Conservation (phyloP, 2,329 filamentous ascomycete species). For the Trichoderma koningiopsis region DNA sequence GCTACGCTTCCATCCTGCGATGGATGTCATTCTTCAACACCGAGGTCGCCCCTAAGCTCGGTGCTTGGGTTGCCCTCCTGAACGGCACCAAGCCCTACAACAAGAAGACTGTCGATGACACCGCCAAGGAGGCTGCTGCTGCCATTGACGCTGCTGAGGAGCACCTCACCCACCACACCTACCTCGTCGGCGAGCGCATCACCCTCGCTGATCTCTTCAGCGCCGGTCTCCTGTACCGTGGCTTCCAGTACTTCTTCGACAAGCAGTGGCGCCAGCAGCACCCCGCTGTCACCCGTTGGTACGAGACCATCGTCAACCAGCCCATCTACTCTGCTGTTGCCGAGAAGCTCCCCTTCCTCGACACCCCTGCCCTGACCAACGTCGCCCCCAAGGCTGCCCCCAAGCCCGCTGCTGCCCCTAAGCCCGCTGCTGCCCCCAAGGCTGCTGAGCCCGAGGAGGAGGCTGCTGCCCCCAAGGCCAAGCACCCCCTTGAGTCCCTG, state of each 20-base stretch:
- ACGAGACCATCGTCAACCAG: constrained; percentile 90
- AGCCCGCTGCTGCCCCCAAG: constrained; percentile 41
- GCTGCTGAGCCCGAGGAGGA: constrained; percentile 38
- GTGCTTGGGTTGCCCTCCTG: constrained; percentile 84
- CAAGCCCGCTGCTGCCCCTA: constrained; percentile 71
- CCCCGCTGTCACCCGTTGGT: constrained; percentile 92
- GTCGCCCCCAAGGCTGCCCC: constrained; percentile 71
- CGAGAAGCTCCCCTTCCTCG: constrained; percentile 74
- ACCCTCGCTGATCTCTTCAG: constrained; percentile 93
- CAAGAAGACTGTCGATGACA: constrained; percentile 93
- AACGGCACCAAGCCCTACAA: constrained; percentile 84
- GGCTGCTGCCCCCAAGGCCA: constrained; percentile 73
- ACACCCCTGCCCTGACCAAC: constrained; percentile 75
- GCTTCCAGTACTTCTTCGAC: constrained; percentile 94
- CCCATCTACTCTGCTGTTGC: constrained; percentile 83
- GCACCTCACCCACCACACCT: constrained; percentile 91
- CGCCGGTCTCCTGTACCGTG: constrained; percentile 76
- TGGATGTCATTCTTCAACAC: constrained; percentile 98
- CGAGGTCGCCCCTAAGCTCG: constrained; percentile 75
- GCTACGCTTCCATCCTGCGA: constrained; percentile 92
- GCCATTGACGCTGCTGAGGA: constrained; percentile 75
- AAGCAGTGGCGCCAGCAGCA: constrained; percentile 81
- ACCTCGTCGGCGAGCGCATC: constrained; percentile 95
- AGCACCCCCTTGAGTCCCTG: constrained; percentile 91
- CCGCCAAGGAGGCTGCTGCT: constrained; percentile 68